Evolutionary conservation across 495 filamentous ascomycete species (phyloP).

Genomic region (Daldinia childiae): DNA sequence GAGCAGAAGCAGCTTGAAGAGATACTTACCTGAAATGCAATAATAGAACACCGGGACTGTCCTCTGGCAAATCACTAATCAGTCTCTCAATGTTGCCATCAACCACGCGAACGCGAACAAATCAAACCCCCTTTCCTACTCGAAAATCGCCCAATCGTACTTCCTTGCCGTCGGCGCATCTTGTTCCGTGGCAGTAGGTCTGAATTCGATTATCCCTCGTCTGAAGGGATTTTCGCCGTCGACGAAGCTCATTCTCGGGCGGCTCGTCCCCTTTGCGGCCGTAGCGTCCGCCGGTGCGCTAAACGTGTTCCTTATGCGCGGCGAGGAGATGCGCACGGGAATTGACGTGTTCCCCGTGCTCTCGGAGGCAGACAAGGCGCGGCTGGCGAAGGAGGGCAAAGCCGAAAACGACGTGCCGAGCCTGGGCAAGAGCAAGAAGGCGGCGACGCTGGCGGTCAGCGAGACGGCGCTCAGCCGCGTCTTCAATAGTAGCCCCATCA

Average conservation of each 20-base stretch:
- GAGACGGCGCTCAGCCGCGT: constrained; percentile 92
- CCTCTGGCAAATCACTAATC: constrained; percentile 95
- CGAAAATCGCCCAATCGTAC: constrained; percentile 88
- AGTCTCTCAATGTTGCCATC: constrained; percentile 97
- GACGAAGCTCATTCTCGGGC: constrained; percentile 75
- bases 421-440: constrained; percentile 85
- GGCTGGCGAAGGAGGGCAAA: constrained; percentile 61
- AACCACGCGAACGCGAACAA: constrained; percentile 98
- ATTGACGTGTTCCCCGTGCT: constrained; percentile 93
- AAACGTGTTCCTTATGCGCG: constrained; percentile 97
- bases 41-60: constrained; percentile 83
- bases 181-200: constrained; percentile 91
- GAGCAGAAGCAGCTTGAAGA: neutral
- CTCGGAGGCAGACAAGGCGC: constrained; percentile 62
- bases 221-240: constrained; percentile 77
- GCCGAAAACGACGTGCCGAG: constrained; percentile 68
- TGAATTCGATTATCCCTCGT: constrained; percentile 88
- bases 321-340: constrained; percentile 89
- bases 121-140: constrained; percentile 81
- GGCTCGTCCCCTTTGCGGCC: constrained; percentile 94
- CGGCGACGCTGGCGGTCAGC: constrained; percentile 85
- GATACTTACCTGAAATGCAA: constrained; percentile 19
- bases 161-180: constrained; percentile 89
- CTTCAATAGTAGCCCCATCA: constrained; percentile 93
- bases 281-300: constrained; percentile 89